Conservation (phyloP, 768 basidiomycete genomes). For the Serendipita sp. region DNA sequence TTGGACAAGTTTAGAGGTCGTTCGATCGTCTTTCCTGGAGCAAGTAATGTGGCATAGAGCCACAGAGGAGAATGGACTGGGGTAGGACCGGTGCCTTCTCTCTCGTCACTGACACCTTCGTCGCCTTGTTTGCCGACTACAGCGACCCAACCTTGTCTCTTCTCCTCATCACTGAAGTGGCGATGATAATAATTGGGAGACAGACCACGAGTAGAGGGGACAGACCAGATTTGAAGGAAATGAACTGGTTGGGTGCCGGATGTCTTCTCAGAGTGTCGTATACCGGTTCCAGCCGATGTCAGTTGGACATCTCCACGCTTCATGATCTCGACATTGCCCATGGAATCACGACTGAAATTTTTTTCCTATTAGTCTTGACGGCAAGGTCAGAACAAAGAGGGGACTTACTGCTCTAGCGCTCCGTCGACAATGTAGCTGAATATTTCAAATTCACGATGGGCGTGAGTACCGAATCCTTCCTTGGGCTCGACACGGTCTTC, state of each 20-base stretch:
- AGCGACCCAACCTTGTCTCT: slow-evolving; percentile 50
- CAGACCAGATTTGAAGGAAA: slow-evolving; percentile 58
- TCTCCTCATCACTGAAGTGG: slow-evolving; percentile 69
- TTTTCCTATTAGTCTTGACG: not conserved
- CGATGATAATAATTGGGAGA: slow-evolving; percentile 55
- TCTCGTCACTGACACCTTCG: slow-evolving; percentile 37
- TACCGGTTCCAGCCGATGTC: slow-evolving; percentile 84
- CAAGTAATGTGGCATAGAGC: slow-evolving; percentile 62
- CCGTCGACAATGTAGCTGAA: slow-evolving; percentile 76
- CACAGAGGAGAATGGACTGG: slow-evolving; percentile 57
- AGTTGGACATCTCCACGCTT: slow-evolving; percentile 81
- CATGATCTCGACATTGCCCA: slow-evolving; percentile 81
- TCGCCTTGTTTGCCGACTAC: slow-evolving; percentile 61
- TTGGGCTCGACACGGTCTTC: slow-evolving; percentile 68
- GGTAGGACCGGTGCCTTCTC: slow-evolving; percentile 64
- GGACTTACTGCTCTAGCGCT: slow-evolving; percentile 60
- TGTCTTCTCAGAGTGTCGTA: slow-evolving; percentile 60
- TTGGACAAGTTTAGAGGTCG: slow-evolving; percentile 38
- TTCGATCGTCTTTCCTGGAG: slow-evolving; percentile 34
- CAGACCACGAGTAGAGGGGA: slow-evolving; percentile 33
- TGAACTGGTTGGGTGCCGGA: slow-evolving; percentile 33
- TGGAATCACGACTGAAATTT: slow-evolving; percentile 57
- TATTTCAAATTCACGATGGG: slow-evolving; percentile 77
- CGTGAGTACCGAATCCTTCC: slow-evolving; percentile 76
- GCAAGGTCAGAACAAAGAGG: not conserved